A percentile compares a stretch with the other conserved stretches of the same genome.
Evolutionary conservation across 2,329 filamentous ascomycete genomes (phyloP).

Genomic region (Fusarium clavum): DNA sequence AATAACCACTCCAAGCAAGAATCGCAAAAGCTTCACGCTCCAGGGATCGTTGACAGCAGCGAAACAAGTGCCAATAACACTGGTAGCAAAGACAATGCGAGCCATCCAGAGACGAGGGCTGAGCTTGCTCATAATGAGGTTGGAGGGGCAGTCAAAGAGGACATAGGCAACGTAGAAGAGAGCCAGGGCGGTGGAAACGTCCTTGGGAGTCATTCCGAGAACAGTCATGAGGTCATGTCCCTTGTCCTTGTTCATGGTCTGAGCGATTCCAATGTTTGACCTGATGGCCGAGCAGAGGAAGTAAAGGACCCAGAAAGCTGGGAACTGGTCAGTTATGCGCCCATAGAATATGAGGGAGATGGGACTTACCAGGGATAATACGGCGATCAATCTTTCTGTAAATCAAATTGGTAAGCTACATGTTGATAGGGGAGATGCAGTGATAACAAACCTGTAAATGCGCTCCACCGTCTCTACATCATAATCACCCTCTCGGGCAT

Average conservation of each 20-base stretch:
- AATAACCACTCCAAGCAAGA: slow-evolving; percentile 87
- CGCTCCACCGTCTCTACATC: slow-evolving; percentile 64
- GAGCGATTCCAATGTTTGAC: slow-evolving; percentile 91
- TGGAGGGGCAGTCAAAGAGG: slow-evolving; percentile 88
- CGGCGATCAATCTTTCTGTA: slow-evolving; percentile 65
- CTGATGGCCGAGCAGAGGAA: slow-evolving; percentile 93
- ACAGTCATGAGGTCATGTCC: slow-evolving; percentile 81
- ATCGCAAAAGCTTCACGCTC: slow-evolving; percentile 88
- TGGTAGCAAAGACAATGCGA: slow-evolving; percentile 88
- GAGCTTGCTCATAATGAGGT: slow-evolving; percentile 86
- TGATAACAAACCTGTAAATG: slow-evolving; percentile 57
- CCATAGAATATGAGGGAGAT: not conserved
- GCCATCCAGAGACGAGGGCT: slow-evolving; percentile 93
- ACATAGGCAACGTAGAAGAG: slow-evolving; percentile 95
- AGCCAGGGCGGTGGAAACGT: slow-evolving; percentile 85
- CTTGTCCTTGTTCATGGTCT: slow-evolving; percentile 84
- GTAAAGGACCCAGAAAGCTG: slow-evolving; percentile 89
- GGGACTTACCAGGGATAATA: slow-evolving; percentile 66
- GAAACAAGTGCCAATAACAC: slow-evolving; percentile 85
- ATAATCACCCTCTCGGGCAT: slow-evolving; percentile 56
- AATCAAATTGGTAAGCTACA: not conserved
- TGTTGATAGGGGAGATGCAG: not conserved
- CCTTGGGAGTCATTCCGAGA: slow-evolving; percentile 75
- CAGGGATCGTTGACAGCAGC: slow-evolving; percentile 83
- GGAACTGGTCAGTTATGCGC: slow-evolving; percentile 9